Evolutionary conservation across 2,329 filamentous ascomycete species (phyloP), one percentile per base, ranked within the genome.

Genomic region (Lachnellula arida): DNA sequence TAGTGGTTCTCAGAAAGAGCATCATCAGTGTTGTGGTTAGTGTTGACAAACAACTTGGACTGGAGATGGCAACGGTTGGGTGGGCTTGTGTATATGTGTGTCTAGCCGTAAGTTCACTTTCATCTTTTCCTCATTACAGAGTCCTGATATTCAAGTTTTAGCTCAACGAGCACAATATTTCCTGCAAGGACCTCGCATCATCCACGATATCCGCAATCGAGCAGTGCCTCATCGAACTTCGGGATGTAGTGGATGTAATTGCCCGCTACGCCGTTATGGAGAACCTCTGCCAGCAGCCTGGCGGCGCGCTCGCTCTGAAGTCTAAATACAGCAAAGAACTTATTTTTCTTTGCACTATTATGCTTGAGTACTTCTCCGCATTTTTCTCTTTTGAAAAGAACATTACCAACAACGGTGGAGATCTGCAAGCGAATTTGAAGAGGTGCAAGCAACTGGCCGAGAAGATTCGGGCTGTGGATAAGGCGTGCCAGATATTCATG

Each of bases 201-300:
- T 22, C 17, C 19, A 14, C 42, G 5, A 22, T 17, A 44, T 9
- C 17, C 19, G 19, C 42, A 12, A 17, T 44, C 19, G n/a, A 11
- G 17, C 49, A 44, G n/a, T 54, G 48, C 9, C 58, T 50, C 49
- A 19, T 35, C 32, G 39, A 58, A 7, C 50, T 62, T 17, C 51
- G 50, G 34, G 56, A 55, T 25, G 49, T 64, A 15, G 58, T 56
- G 1, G 47, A 43, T 11, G 51, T 62, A n/a, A 57, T 64, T 9
- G 61, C 60, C 3, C 59, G 62, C 7, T 64, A 63, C 35, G 53
- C 56, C 14, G 62, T 63, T 6, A 64, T 63, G 60, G 61, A 64
- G 35, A 63, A 60, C 25, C 53, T 64, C 5, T 63, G 60, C 47
- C 47, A 59, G 3, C 57, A 60, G 48, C 52, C 56, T 5, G 28